phyloP scores from a whole-genome alignment of 2,329 filamentous ascomycete genomes.

The Fusarium pseudoanthophilum region DNA sequence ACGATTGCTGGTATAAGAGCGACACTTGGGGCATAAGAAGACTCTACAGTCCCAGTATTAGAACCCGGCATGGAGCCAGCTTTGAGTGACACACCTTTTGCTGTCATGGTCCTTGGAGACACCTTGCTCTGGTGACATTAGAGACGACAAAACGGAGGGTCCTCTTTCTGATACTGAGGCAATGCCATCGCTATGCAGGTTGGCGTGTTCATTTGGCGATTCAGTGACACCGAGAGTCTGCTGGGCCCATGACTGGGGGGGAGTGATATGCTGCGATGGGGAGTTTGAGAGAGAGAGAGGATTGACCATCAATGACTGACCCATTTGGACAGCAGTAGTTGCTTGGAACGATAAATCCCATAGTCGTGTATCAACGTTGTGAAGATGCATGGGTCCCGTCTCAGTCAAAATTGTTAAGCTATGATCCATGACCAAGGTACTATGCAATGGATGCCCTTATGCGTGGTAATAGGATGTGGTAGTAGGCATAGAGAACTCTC shows the following conservation, averaged over 20 bases:
- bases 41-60: accelerated
- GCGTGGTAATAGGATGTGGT: background rate
- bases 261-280: no score
- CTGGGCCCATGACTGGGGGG: no score
- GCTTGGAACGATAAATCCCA: background rate
- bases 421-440: accelerated
- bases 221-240: background rate
- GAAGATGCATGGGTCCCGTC: background rate
- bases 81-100: background rate
- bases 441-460: background rate
- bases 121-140: accelerated
- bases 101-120: accelerated
- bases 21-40: accelerated
- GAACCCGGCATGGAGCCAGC: accelerated
- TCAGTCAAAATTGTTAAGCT: no score
- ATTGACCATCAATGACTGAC: accelerated
- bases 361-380: background rate
- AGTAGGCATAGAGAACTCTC: background rate
- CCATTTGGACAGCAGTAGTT: background rate
- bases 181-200: accelerated
- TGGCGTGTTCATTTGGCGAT: no score
- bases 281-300: background rate
- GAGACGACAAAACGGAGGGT: accelerated
- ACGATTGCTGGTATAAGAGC: background rate
- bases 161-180: background rate